Evolutionary conservation across 2,329 filamentous ascomycete species (phyloP), one percentile per base, ranked within the genome.

Genomic region (Penicillium capsulatum): DNA sequence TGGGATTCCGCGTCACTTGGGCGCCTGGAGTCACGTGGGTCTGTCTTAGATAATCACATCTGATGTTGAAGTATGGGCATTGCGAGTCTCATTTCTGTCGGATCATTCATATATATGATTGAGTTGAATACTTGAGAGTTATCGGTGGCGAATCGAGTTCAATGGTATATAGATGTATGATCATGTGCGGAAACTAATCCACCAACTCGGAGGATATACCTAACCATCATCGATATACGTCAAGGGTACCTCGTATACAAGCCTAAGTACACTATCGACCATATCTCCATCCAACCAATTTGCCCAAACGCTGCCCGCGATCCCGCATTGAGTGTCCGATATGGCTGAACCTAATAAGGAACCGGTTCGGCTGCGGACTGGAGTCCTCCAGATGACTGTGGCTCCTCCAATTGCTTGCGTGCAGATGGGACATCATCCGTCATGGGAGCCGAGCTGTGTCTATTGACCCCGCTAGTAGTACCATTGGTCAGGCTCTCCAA

Each of bases 1-100:
- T 42, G 44, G 48, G 45, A 53, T 51, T 61, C 57, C 58, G 59
- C 59, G 59, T 63, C 58, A 62, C 59, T 55, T 48, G 57, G 59
- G 50, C 54, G 59, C 59, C 60, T 62, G 41, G 1, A 42, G 39
- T 56, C 59, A 61, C 58, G 53, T 62, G 59, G 7, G 16, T 22
- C 9, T 22, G 5, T 5, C 19, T 22, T 22, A 22, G 19, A n/a
- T n/a, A n/a, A n/a, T n/a, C n/a, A n/a, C n/a, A n/a, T n/a, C n/a
- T n/a, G n/a, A n/a, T n/a, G n/a, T n/a, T n/a, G n/a, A n/a, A n/a
- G n/a, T n/a, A n/a, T n/a, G n/a, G n/a, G n/a, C n/a, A n/a, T n/a
- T n/a, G n/a, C n/a, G n/a, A n/a, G n/a, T n/a, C n/a, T n/a, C n/a
- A n/a, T n/a, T n/a, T n/a, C n/a, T n/a, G n/a, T n/a, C n/a, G n/a